phyloP scores from a whole-genome alignment of 2,329 filamentous ascomycete species.

The Purpureocillium lavendulum region DNA sequence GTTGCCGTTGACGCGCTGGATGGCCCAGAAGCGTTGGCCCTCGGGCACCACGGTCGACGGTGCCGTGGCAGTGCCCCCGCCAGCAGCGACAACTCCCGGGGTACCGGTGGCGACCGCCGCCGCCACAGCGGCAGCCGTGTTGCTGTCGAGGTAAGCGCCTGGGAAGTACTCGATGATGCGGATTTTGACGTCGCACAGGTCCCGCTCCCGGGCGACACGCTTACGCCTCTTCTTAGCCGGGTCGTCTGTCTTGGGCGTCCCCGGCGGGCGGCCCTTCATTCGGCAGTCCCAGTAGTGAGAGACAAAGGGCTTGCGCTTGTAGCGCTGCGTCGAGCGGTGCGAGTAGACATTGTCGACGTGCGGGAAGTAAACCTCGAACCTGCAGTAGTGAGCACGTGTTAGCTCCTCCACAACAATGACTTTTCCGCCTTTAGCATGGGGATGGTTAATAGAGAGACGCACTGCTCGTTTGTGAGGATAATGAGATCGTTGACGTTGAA shows the following conservation, averaged over 20 bases:
- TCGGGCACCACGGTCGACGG: constrained; percentile 15
- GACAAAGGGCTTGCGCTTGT: constrained; percentile 75
- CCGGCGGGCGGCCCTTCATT: constrained; percentile 69
- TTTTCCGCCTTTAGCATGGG: too few species aligned
- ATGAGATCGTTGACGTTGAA: constrained; percentile 71
- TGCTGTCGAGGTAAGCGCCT: constrained; percentile 31
- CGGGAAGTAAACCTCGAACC: constrained; percentile 73
- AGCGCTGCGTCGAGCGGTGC: constrained; percentile 71
- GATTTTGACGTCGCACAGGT: constrained; percentile 81
- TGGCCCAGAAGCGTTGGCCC: constrained; percentile 58
- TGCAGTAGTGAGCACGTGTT: constrained; percentile 26
- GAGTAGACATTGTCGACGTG: constrained; percentile 82
- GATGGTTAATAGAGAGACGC: constrained; percentile 14
- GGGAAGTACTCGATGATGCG: constrained; percentile 76
- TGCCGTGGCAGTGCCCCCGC: too few species aligned
- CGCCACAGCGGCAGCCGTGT: constrained; percentile 10
- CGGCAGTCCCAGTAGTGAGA: constrained; percentile 83
- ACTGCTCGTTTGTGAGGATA: constrained; percentile 67
- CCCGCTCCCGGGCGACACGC: constrained; percentile 62
- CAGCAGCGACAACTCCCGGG: too few species aligned
- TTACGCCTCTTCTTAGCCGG: constrained; percentile 78
- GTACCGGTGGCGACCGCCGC: constrained; percentile 1
- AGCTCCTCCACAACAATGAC: too few species aligned
- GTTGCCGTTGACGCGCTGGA: constrained; percentile 71
- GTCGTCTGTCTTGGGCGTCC: constrained; percentile 71